These are phyloP conservation scores for Monascus ruber DNA, from an alignment of 2,329 filamentous ascomycete genomes.

Conservation along the genomic window DNA sequence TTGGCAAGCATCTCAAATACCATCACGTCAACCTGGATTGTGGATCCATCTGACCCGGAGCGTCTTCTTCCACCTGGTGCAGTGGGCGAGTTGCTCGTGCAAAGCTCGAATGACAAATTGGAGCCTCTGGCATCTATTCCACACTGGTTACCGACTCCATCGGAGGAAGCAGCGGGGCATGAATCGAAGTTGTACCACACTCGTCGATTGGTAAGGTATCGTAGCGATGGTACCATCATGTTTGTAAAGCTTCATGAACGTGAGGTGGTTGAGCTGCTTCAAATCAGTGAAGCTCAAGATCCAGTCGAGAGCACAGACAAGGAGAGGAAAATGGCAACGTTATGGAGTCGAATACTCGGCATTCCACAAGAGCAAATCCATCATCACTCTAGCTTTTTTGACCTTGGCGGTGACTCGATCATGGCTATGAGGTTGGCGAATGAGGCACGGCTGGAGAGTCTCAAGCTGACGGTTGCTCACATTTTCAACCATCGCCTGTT, in stretches of 20 bases:
- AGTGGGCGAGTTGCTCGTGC: not conserved
- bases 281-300: not conserved
- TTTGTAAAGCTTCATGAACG: conserved; percentile 35
- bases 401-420: conserved; percentile 47
- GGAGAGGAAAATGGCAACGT: conserved; percentile 26
- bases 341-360: conserved; percentile 41
- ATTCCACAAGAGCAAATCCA: conserved; percentile 36
- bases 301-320: conserved; percentile 1
- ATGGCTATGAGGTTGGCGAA: conserved; percentile 50
- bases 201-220: conserved; percentile 2
- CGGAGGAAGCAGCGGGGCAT: not conserved
- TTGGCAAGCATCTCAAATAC: not conserved
- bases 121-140: not conserved
- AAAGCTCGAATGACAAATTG: not conserved
- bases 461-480: conserved; percentile 43
- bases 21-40: not conserved
- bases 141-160: not conserved
- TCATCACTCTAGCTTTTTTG: conserved; percentile 45
- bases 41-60: not conserved
- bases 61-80: not conserved
- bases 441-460: conserved; percentile 38
- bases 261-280: conserved; percentile 35
- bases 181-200: conserved; percentile 1
- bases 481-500: conserved; percentile 38
- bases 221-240: conserved; percentile 1